Percentiles rank a stretch among this genome's conserved stretches.
These are phyloP conservation scores for Penicillium parvum DNA, from an alignment of 495 filamentous ascomycete species.

Conservation along the genomic window DNA sequence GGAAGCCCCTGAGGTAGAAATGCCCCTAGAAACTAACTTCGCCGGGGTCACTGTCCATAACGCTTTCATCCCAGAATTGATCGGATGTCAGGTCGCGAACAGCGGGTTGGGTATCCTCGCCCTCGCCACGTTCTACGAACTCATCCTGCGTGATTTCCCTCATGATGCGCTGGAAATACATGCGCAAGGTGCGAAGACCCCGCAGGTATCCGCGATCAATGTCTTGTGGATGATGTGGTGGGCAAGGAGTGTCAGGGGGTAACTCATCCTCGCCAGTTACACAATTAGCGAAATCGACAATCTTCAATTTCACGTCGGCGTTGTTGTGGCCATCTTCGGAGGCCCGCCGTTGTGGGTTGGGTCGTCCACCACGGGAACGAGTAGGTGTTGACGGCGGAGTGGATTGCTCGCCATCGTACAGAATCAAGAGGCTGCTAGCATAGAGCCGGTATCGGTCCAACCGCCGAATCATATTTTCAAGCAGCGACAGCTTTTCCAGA, in stretches of 20 bases:
- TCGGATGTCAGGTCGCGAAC: constrained; percentile 28
- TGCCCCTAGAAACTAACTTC: constrained; percentile 45
- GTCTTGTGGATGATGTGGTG: constrained; percentile 72
- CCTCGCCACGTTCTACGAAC: constrained; percentile 46
- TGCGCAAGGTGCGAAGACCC: constrained; percentile 70
- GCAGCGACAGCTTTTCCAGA: constrained; percentile 70
- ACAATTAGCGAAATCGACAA: constrained; percentile 98
- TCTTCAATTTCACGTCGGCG: constrained; percentile 73
- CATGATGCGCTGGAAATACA: constrained; percentile 87
- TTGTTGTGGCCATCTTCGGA: constrained; percentile 48
- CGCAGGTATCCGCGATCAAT: constrained; percentile 88
- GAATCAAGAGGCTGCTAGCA: constrained; percentile 86
- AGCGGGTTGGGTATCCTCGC: constrained; percentile 36
- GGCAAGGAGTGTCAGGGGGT: constrained; percentile 62
- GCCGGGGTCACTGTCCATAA: constrained; percentile 42
- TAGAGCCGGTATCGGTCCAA: constrained; percentile 91
- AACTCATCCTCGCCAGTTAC: constrained; percentile 77
- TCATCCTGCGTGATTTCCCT: constrained; percentile 65
- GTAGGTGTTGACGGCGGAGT: constrained; percentile 9
- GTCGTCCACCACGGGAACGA: constrained; percentile 9
- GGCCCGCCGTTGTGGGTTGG: constrained; percentile 20
- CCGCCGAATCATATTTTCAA: constrained; percentile 76
- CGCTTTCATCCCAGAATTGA: constrained; percentile 40
- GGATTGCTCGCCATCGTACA: constrained; percentile 77
- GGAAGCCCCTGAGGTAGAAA: neutral